Evolutionary conservation across 192 early-diverging fungal species (phyloP).

Genomic region (Coemansia sp.): DNA sequence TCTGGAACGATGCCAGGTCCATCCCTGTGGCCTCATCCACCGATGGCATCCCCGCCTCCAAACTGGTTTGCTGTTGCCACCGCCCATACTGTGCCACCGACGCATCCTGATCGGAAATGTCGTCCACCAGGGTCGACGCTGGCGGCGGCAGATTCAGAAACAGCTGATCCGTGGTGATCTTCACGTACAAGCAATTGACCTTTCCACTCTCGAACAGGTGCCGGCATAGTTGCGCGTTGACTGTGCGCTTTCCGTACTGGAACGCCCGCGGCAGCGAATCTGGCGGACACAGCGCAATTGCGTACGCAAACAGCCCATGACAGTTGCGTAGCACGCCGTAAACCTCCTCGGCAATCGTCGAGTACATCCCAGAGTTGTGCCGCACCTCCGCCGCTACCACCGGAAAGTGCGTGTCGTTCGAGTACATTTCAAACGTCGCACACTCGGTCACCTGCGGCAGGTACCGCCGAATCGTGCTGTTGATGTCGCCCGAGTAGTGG

Average conservation of each 20-base stretch:
- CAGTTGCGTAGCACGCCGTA: slow-evolving; percentile 55
- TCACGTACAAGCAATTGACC: slow-evolving; percentile 56
- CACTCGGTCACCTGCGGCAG: slow-evolving; percentile 45
- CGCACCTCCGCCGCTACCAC: slow-evolving; percentile 69
- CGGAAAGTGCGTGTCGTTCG: slow-evolving; percentile 73
- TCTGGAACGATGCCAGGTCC: slow-evolving; percentile 66
- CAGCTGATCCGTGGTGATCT: slow-evolving; percentile 60
- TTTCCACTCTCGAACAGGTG: slow-evolving; percentile 64
- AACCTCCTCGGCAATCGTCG: slow-evolving; percentile 59
- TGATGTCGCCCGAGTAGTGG: slow-evolving; percentile 47
- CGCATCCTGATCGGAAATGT: slow-evolving; percentile 20
- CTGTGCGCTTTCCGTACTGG: slow-evolving; percentile 65
- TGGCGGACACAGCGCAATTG: slow-evolving; percentile 58
- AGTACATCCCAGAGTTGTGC: slow-evolving; percentile 51
- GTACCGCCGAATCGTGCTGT: slow-evolving; percentile 31
- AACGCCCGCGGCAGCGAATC: slow-evolving; percentile 66
- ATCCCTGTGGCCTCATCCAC: slow-evolving; percentile 70
- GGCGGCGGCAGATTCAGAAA: slow-evolving; percentile 62
- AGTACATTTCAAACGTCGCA: slow-evolving; percentile 62
- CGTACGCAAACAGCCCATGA: slow-evolving; percentile 66
- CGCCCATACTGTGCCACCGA: slow-evolving; percentile 47
- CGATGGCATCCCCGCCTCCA: slow-evolving; percentile 61
- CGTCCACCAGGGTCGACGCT: slow-evolving; percentile 49
- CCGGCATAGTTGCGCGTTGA: slow-evolving; percentile 67
- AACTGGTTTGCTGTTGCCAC: slow-evolving; percentile 69